Base-by-base conservation (phyloP, 352 stramenopile species). In the Globisporangium lucens region DNA sequence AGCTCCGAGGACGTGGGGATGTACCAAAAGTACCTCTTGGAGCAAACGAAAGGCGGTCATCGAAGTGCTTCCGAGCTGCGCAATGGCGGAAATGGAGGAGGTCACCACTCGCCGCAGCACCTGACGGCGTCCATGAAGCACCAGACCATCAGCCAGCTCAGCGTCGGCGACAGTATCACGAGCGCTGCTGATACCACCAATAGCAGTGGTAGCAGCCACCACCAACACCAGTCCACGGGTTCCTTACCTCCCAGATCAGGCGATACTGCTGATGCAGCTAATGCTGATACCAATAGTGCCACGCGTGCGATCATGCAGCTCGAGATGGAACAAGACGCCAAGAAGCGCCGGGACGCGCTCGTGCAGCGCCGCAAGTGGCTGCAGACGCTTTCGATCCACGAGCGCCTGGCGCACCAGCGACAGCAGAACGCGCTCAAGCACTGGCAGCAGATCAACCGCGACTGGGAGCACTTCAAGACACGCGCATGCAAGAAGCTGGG, bases 401-500 rank as follows among this genome's bases (percentile, higher is more conserved):
- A 90, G 63, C 80, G 83, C 7, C 69, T 91, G 8, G 77, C 74
- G 33, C 81, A 88, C 47, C 75, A 90, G 57, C 78, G 84, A 3
- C 81, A 92, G 71, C 78, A 90, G 60, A 89, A 91, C 57, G 80
- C 79, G 9, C 65, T 91, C n/a, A 73, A 70, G 22, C 86, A 87
- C 52, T 94, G 87, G 87, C 73, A 87, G 33, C 72, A 89, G 12
- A 78, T 89, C 52, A 93, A 90, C 51, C 61, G 61, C 9, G 74
- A 93, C 10, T 95, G 87, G 87, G 83, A 92, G 57, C 49, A 60
- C 2, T 95, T 95, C 65, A 89, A 90, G 46, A 46, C 67, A 15
- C 75, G 83, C 15, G 85, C 84, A 17, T 74, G 82, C 15, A 83
- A 79, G 61, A 76, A 77, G 22, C 67, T 93, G 1, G 80, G 82